Percentiles rank a stretch among this genome's conserved stretches.
Conservation (phyloP, 139 green algal genomes). For the Tetraselmis chui region DNA sequence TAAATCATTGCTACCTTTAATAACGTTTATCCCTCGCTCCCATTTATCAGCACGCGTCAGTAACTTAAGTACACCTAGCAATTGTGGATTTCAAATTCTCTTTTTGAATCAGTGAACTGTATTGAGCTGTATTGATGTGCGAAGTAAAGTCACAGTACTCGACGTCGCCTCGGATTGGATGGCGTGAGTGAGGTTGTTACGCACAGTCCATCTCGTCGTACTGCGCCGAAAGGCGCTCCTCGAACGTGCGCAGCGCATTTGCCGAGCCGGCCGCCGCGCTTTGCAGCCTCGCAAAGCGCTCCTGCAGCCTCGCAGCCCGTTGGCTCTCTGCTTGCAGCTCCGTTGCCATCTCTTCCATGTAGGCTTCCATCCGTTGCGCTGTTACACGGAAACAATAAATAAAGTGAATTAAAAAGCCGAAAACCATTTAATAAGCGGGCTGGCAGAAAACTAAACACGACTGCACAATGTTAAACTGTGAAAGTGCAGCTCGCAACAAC, state of each 20-base stretch:
- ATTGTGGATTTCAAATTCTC: too few species aligned
- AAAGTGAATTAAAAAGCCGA: too few species aligned
- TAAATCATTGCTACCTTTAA: too few species aligned
- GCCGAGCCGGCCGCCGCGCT: not conserved
- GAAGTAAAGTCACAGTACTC: too few species aligned
- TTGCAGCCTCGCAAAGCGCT: not conserved
- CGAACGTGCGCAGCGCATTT: not conserved
- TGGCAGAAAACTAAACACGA: too few species aligned
- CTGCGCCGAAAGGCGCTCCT: not conserved
- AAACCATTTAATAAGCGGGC: too few species aligned
- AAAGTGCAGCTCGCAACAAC: not conserved
- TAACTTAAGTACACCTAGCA: too few species aligned
- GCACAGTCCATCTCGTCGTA: not conserved
- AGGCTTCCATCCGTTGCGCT: not conserved
- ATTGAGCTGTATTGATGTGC: not conserved
- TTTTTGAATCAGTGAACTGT: not conserved
- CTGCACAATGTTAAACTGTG: too few species aligned
- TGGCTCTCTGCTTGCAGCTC: not conserved
- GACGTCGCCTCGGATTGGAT: too few species aligned
- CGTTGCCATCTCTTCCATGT: not conserved
- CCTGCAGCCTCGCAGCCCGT: not conserved
- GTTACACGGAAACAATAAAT: too few species aligned
- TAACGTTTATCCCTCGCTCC: too few species aligned
- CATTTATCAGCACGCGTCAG: too few species aligned
- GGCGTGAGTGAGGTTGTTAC: not conserved